These are phyloP conservation scores for Pseudomassariella vexata DNA, from an alignment of 2,329 filamentous ascomycete genomes.

Conservation along the genomic window DNA sequence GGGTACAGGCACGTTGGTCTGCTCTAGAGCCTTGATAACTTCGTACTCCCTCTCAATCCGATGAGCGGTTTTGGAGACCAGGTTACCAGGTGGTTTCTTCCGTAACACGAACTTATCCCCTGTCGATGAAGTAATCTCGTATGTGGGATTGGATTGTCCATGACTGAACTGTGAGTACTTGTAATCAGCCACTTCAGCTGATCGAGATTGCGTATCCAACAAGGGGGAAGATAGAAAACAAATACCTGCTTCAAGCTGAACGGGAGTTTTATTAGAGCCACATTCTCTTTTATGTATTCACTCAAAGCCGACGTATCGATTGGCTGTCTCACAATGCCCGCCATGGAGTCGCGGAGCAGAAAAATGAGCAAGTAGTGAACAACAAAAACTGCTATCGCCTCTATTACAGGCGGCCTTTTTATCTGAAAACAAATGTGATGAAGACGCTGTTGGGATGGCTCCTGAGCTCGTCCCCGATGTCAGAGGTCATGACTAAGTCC, in stretches of 20 bases:
- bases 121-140: conserved; percentile 6
- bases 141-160: conserved; percentile 8
- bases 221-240: too few species aligned
- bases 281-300: conserved; percentile 66
- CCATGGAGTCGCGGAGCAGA: too few species aligned
- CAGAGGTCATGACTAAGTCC: too few species aligned
- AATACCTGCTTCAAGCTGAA: conserved; percentile 70
- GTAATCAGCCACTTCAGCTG: too few species aligned
- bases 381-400: too few species aligned
- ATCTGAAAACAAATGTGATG: too few species aligned
- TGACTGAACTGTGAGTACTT: conserved; percentile 71
- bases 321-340: conserved; percentile 77
- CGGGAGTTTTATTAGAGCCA: conserved; percentile 75
- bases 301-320: conserved; percentile 75
- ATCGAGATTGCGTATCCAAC: too few species aligned
- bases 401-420: too few species aligned
- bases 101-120: conserved; percentile 75
- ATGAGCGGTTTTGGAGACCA: conserved; percentile 87
- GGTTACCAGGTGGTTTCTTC: conserved; percentile 87
- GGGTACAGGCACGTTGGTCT: conserved; percentile 77
- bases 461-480: too few species aligned
- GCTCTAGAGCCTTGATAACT: conserved; percentile 74
- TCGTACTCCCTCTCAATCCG: conserved; percentile 89
- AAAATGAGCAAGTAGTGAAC: too few species aligned
- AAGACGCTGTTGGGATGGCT: too few species aligned